Base-by-base conservation (phyloP, 495 filamentous ascomycete species). In the Penicillium crystallinum region DNA sequence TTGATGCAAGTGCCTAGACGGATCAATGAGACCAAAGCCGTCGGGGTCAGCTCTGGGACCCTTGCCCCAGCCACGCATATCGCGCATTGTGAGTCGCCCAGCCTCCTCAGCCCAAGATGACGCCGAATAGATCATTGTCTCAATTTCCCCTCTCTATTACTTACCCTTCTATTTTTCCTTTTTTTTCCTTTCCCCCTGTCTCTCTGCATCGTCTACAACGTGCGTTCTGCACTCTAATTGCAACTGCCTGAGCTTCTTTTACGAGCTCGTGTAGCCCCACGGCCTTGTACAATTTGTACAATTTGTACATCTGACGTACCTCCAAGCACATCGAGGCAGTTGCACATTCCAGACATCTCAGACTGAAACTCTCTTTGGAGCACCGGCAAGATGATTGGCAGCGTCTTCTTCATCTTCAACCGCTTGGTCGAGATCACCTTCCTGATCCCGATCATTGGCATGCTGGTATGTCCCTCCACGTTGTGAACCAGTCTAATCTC, bases 381-480 rank as follows among this genome's bases (percentile, higher is more conserved):
- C 6, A 10, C 53, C 60, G 57, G 3, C 74, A 83, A 70, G 54
- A 90, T 91, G 86, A 58, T 90, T 44, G 86, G 82, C 67, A 87
- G 84, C 57, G 65, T 95, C 48, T 81, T 91, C 68, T 95, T 95
- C 80, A 78, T 84, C 76, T 86, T 85, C 64, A 90, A 86, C 81
- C 88, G 91, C 49, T 70, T 95, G 68, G 69, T 82, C 63, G 80
- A 96, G 69, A 87, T 96, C 72, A 58, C 87, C 71, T 92, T 88
- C 36, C 68, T 95, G 77, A 90, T 93, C 70, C 91, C 91, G 15
- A 88, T 84, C 52, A 76, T 96, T 60, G 91, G 90, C 73, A 92
- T 96, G 81, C 80, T 95, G 62, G 77, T 80, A 66, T 19, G 74
- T 62, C 29, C 9, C 42, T 8, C 21, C 33, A 37, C 39, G 34